Conservation (phyloP, 495 filamentous ascomycete species). For the Cercophora sp. region DNA sequence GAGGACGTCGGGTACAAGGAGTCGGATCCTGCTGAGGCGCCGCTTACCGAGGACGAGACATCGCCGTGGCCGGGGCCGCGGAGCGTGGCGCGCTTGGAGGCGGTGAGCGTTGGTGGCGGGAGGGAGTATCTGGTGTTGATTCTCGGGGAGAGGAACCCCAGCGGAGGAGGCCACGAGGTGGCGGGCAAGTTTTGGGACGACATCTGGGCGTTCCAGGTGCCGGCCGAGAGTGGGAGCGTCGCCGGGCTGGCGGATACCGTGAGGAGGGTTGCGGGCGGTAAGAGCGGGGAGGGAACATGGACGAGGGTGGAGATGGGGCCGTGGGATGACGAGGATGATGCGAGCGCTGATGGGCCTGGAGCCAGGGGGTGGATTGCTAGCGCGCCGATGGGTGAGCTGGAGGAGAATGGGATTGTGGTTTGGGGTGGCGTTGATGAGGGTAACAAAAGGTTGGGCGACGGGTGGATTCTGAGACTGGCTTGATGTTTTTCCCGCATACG, state of each 20-base stretch:
- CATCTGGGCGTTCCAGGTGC: slow-evolving; percentile 70
- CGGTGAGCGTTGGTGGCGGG: slow-evolving; percentile 48
- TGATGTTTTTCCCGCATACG: slow-evolving; percentile 6
- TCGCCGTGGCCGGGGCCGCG: slow-evolving; percentile 41
- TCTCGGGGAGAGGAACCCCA: slow-evolving; percentile 64
- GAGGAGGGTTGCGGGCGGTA: slow-evolving; percentile 49
- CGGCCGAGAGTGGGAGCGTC: slow-evolving; percentile 44
- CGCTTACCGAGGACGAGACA: slow-evolving; percentile 16
- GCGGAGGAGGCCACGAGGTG: slow-evolving; percentile 57
- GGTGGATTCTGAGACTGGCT: slow-evolving; percentile 51
- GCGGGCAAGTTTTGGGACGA: slow-evolving; percentile 67
- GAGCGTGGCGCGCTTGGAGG: slow-evolving; percentile 43
- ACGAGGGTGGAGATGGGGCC: slow-evolving; percentile 36
- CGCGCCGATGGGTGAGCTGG: slow-evolving; percentile 44
- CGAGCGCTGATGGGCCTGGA: slow-evolving; percentile 36
- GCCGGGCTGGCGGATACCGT: slow-evolving; percentile 51
- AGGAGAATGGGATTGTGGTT: slow-evolving; percentile 48
- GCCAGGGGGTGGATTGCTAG: slow-evolving; percentile 47
- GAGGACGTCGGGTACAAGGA: slow-evolving; percentile 29
- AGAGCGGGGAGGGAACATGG: slow-evolving; percentile 52
- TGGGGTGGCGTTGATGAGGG: slow-evolving; percentile 48
- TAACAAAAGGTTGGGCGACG: slow-evolving; percentile 46
- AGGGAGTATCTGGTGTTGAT: slow-evolving; percentile 59
- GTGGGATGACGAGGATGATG: slow-evolving; percentile 43
- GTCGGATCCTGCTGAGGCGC: slow-evolving; percentile 18